Conservation (phyloP, 139 green algal genomes). For the Volvox reticuliferus region DNA sequence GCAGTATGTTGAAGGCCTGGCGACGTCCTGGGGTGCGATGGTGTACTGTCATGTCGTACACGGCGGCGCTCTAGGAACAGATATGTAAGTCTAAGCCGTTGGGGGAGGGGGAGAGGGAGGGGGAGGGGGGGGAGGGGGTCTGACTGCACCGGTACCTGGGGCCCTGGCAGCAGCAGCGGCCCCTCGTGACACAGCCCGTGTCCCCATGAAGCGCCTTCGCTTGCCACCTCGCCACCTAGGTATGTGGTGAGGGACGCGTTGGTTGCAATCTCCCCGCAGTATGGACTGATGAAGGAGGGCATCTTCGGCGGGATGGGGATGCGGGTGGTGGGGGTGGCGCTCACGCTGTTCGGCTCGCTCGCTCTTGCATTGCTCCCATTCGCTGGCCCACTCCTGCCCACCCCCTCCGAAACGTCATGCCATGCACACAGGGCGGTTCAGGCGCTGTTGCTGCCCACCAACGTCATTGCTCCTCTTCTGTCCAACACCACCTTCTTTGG, state of each 20-base stretch:
- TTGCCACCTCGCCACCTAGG: no score
- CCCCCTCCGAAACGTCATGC: no score
- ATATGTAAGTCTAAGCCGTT: neutral
- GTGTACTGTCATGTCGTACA: conserved; percentile 24
- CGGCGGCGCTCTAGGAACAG: neutral
- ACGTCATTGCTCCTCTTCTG: neutral
- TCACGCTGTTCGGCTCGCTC: neutral
- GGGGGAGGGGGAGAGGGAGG: neutral
- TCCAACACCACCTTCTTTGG: conserved; percentile 38
- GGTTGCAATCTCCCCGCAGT: no score
- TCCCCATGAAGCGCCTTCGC: no score
- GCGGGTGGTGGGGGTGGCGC: no score
- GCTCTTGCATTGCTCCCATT: no score
- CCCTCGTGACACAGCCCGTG: no score
- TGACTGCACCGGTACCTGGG: neutral
- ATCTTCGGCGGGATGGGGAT: no score
- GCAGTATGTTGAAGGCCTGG: neutral
- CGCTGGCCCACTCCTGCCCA: no score
- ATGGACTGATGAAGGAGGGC: no score
- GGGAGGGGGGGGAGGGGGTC: neutral
- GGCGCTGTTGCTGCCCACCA: conserved; percentile 13
- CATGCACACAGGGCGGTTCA: neutral
- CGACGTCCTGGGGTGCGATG: conserved; percentile 6
- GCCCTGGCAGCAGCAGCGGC: no score
- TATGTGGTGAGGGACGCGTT: no score